A percentile compares a stretch with the other conserved stretches of the same genome.
Conservation (phyloP, 2,329 filamentous ascomycete species). For the Sporothrix luriei region DNA sequence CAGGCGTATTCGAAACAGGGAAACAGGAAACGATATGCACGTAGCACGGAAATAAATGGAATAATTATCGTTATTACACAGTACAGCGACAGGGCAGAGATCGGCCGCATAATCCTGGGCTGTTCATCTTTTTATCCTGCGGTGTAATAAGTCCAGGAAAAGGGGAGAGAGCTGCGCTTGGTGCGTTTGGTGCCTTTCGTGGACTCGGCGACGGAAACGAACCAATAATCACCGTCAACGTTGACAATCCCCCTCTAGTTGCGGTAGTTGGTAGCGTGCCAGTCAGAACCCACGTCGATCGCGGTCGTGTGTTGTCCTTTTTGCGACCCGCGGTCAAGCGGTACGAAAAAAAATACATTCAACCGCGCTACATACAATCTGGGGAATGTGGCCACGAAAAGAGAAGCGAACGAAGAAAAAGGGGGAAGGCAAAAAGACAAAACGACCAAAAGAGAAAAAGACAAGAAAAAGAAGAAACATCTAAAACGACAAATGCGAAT, state of each 20-base stretch:
- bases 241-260: neutral
- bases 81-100: no score
- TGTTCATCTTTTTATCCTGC: no score
- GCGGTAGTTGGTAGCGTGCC: constrained; percentile 9
- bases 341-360: no score
- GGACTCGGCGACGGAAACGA: neutral
- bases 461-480: neutral
- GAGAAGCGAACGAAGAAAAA: neutral
- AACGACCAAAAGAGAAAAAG: neutral
- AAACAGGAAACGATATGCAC: no score
- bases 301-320: neutral
- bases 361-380: no score
- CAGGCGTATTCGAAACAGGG: neutral
- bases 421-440: neutral
- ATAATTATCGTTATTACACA: no score
- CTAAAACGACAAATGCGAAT: neutral
- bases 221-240: neutral
- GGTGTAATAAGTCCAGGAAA: no score
- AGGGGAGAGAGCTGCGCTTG: no score
- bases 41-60: no score
- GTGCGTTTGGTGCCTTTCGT: neutral
- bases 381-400: no score
- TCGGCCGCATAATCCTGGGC: no score
- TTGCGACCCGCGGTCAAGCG: neutral
- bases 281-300: constrained; percentile 1